phyloP scores from a whole-genome alignment of 1,284 basidiomycete species.

The Phylloboletellus chloephorus region DNA sequence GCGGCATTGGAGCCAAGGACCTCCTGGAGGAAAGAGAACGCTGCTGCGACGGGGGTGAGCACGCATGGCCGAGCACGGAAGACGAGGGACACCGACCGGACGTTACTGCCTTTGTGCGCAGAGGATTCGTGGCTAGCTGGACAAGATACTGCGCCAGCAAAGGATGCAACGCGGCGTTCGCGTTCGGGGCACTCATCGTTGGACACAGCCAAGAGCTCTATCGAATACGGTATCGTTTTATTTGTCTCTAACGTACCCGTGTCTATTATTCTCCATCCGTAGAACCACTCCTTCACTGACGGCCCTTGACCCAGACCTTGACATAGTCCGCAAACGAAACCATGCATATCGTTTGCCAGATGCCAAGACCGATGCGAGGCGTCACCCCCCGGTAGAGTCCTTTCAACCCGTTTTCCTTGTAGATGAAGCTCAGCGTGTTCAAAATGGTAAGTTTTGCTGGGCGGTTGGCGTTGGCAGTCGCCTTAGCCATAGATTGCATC shows the following conservation, averaged over 20 bases:
- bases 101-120: conserved; percentile 72
- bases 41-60: conserved; percentile 36
- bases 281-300: conserved; percentile 19
- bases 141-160: conserved; percentile 60
- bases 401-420: conserved; percentile 94
- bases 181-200: conserved; percentile 32
- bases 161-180: conserved; percentile 39
- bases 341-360: conserved; percentile 99
- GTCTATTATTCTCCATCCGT: conserved; percentile 17
- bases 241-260: no score
- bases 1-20: conserved; percentile 71
- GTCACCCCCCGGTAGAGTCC: conserved; percentile 97
- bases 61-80: background rate
- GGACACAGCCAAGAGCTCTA: background rate
- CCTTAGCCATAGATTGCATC: conserved; percentile 99
- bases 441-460: conserved; percentile 88
- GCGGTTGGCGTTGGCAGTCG: conserved; percentile 64
- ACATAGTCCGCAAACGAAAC: conserved; percentile 96
- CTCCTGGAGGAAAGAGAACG: conserved; percentile 75
- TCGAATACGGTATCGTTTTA: no score
- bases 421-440: conserved; percentile 89
- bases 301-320: conserved; percentile 62
- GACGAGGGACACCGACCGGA: conserved; percentile 41
- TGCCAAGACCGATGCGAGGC: conserved; percentile 91
- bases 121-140: conserved; percentile 58